Conservation (phyloP, 1,139 yeast genomes). For the Magnusiomyces paraingens region DNA sequence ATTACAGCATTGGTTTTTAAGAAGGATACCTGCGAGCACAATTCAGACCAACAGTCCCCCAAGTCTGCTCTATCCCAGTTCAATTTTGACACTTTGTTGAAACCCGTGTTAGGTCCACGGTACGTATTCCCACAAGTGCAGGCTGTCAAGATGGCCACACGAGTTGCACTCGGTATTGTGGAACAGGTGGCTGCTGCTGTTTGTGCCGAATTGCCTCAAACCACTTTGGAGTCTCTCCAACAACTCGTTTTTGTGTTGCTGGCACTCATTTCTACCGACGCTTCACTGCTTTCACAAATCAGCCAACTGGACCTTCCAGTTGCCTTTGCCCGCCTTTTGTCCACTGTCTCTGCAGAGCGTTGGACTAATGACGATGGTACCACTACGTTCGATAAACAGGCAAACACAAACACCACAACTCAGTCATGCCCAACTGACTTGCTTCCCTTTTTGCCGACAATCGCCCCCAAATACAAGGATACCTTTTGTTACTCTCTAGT, state of each 20-base stretch:
- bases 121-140: not conserved
- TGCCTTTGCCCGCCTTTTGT: not conserved
- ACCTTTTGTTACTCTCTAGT: not conserved
- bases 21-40: not conserved
- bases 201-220: not conserved
- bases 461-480: not conserved
- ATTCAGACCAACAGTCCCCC: no score
- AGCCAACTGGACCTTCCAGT: not conserved
- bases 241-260: not conserved
- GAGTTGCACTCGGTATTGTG: not conserved
- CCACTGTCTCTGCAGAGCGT: not conserved
- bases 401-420: no score
- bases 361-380: not conserved
- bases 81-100: not conserved
- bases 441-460: no score
- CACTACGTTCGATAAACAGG: no score
- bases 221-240: not conserved
- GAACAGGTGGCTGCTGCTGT: not conserved
- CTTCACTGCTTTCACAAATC: not conserved
- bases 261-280: not conserved
- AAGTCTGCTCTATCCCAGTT: not conserved
- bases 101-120: not conserved
- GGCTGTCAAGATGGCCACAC: constrained; percentile 1
- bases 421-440: no score
- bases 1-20: not conserved